phyloP scores from a whole-genome alignment of 2,329 filamentous ascomycete genomes.

The Alternaria triticina region DNA sequence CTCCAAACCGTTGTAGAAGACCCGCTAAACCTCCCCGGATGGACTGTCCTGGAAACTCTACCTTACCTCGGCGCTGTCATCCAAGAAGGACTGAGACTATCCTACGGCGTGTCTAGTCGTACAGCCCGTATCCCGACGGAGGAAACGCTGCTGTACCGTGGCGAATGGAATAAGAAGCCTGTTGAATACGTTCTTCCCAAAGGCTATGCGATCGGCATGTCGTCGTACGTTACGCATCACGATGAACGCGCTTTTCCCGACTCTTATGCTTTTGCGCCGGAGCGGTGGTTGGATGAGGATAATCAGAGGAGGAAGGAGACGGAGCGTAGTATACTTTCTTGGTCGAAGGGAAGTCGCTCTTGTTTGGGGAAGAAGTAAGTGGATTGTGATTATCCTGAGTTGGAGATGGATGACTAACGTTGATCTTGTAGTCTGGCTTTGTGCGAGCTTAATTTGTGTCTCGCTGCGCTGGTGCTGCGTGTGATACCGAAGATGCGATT shows the following conservation, averaged over 20 bases:
- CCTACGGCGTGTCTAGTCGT: conserved; percentile 34
- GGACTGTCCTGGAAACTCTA: conserved; percentile 31
- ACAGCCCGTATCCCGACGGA: conserved; percentile 33
- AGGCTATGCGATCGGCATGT: conserved; percentile 36
- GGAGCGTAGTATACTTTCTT: conserved; percentile 37
- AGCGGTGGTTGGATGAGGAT: conserved; percentile 39
- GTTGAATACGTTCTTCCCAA: conserved; percentile 29
- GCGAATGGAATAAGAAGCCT: conserved; percentile 32
- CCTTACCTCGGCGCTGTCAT: conserved; percentile 44
- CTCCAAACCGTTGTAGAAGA: conserved; percentile 26
- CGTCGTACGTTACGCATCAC: conserved; percentile 31
- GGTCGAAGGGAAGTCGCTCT: conserved; percentile 39
- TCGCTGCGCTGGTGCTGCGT: conserved; percentile 27
- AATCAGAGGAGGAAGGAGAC: conserved; percentile 31
- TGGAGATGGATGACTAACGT: neutral
- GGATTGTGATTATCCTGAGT: neutral
- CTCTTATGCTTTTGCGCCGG: conserved; percentile 34
- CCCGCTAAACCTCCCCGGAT: conserved; percentile 20
- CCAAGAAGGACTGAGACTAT: conserved; percentile 39
- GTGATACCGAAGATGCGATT: conserved; percentile 33
- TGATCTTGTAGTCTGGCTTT: conserved; percentile 23
- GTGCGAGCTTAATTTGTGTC: conserved; percentile 29
- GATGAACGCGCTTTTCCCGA: conserved; percentile 33
- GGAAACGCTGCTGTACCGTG: conserved; percentile 30
- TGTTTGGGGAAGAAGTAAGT: conserved; percentile 47